Evolutionary conservation across 345 rosid species (phyloP), one percentile per base, ranked within the genome.

Genomic region (Bruguiera sexangula): DNA sequence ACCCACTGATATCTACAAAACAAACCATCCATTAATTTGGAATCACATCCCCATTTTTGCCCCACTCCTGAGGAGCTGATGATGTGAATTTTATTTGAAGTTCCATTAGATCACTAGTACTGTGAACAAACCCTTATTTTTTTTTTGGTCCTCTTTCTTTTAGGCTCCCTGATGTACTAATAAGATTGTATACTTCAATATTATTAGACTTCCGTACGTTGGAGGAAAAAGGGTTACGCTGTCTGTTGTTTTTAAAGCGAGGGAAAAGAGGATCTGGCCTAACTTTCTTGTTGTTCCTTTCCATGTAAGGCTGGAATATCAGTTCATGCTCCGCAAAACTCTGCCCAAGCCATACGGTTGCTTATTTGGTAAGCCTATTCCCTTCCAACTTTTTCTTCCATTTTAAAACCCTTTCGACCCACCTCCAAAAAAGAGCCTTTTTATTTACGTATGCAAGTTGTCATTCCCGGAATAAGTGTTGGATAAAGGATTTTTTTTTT

Each of bases 221-320:
- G 37, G 54, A 1, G 30, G 46, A 13, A 53, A 73, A 66, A 60
- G 53, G 78, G 65, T 75, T 72, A 72, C 77, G 78, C 79, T 84
- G 86, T 86, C 86, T 78, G 83, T 66, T 81, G 76, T 68, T 84
- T 70, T 71, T 27, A 76, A 65, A 80, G 56, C 75, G 69, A 62
- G 71, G 59, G 62, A 48, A 56, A 70, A 75, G 29, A 73, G 70
- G 71, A 69, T 70, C 80, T 62, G 22, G 54, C 76, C 43, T 5
- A 26, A 30, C 76, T 79, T 79, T 78, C 62, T 70, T 53, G 62
- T 72, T 72, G 73, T 80, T 79, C 78, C 78, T 52, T 84, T 81
- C 87, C 84, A 39, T 57, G 59, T 63, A 18, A 65, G 87, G 85
- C 75, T 13, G 81, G 85, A 80, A 83, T 79, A 75, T 80, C 73